Evolutionary conservation across 257 asterid genomes (phyloP).

Genomic region (Solanum piurae): DNA sequence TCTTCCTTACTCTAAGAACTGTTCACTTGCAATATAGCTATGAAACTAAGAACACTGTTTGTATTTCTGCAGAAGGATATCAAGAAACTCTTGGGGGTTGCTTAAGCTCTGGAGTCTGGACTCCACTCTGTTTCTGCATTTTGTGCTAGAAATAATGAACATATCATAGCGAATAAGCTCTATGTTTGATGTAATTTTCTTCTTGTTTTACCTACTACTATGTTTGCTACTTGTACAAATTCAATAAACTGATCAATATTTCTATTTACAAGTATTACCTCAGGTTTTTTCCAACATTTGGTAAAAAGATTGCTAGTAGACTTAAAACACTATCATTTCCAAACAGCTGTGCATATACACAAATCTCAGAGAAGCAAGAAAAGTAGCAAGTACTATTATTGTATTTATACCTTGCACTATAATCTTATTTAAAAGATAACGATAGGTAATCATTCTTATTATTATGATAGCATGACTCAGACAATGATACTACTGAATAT

Average conservation of each 20-base stretch:
- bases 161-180: background rate
- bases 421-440: background rate
- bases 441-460: background rate
- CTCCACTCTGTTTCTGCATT: background rate
- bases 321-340: background rate
- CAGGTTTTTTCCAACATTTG: too few relatives aligned
- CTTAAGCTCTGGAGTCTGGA: conserved; percentile 3
- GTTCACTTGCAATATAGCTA: background rate
- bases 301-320: too few relatives aligned
- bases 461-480: background rate
- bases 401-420: too few relatives aligned
- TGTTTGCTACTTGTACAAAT: background rate
- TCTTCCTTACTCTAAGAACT: background rate
- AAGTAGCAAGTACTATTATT: background rate
- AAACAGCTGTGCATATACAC: background rate
- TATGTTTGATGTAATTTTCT: background rate
- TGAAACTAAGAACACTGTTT: too few relatives aligned
- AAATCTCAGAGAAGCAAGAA: background rate
- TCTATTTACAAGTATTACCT: too few relatives aligned
- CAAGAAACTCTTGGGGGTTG: conserved; percentile 65
- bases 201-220: background rate
- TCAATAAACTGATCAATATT: background rate
- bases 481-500: too few relatives aligned
- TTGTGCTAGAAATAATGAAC: background rate
- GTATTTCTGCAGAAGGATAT: conserved; percentile 65